phyloP scores from a whole-genome alignment of 2,329 filamentous ascomycete genomes.

The Neodidymelliopsis sp. region DNA sequence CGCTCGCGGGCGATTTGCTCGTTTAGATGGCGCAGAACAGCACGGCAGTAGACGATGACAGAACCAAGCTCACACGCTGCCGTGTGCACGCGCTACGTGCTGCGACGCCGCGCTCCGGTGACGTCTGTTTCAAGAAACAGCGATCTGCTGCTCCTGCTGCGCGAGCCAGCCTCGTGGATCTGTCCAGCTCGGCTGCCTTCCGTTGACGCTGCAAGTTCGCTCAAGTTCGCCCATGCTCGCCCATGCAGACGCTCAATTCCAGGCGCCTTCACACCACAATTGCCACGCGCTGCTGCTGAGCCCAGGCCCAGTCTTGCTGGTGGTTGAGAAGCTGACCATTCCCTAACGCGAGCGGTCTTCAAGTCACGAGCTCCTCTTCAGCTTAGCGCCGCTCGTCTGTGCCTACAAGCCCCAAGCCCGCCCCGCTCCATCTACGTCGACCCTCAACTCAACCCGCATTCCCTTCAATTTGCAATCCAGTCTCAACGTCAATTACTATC shows the following conservation, averaged over 20 bases:
- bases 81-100: constrained; percentile 23
- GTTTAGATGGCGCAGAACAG: constrained; percentile 15
- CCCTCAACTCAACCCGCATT: constrained; percentile 26
- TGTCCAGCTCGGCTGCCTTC: constrained; percentile 9
- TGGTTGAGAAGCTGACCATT: constrained; percentile 26
- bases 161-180: constrained; percentile 18
- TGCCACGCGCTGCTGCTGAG: constrained; percentile 24
- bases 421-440: constrained; percentile 37
- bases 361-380: constrained; percentile 25
- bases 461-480: constrained; percentile 31
- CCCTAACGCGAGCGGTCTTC: constrained; percentile 25
- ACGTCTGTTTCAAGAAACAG: constrained; percentile 33
- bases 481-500: constrained; percentile 36
- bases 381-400: constrained; percentile 22
- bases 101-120: constrained; percentile 28
- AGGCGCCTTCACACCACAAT: constrained; percentile 17
- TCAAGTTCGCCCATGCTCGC: too few relatives aligned
- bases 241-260: constrained; percentile 21
- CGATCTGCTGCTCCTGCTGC: constrained; percentile 27
- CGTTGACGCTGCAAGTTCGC: constrained; percentile 1
- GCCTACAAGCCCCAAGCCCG: constrained; percentile 28
- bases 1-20: constrained; percentile 17
- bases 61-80: constrained; percentile 19
- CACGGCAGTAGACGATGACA: constrained; percentile 14
- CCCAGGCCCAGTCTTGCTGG: constrained; percentile 22